A percentile compares a stretch with the other conserved stretches of the same genome.
Evolutionary conservation across 1,284 basidiomycete genomes (phyloP).

Genomic region (Cryptococcus wingfieldii): DNA sequence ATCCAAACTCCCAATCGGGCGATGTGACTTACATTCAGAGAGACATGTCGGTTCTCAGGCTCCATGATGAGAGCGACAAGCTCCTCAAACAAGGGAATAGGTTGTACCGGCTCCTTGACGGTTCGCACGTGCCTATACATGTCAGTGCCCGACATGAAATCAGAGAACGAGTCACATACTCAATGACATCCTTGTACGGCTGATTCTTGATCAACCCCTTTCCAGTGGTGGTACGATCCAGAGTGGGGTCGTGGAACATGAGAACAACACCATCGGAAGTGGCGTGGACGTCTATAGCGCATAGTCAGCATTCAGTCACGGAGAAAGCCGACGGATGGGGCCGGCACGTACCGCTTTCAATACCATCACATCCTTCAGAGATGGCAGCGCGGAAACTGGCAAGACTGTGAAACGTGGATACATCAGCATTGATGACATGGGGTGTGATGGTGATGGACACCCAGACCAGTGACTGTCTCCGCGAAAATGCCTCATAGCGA

Average conservation of each 20-base stretch:
- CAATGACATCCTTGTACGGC: slow-evolving; percentile 46
- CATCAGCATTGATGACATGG: background rate
- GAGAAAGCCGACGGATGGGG: background rate
- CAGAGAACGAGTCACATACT: slow-evolving; percentile 29
- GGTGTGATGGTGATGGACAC: background rate
- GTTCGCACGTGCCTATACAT: slow-evolving; percentile 63
- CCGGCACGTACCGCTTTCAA: slow-evolving; percentile 61
- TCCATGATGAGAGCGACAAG: slow-evolving; percentile 75
- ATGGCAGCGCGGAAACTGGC: slow-evolving; percentile 91
- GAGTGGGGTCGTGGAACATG: slow-evolving; percentile 90
- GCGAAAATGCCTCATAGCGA: slow-evolving; percentile 4
- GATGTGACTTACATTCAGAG: slow-evolving; percentile 60
- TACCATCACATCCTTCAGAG: slow-evolving; percentile 84
- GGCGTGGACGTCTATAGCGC: slow-evolving; percentile 83
- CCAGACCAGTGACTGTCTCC: background rate
- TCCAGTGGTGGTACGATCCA: slow-evolving; percentile 57
- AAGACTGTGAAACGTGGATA: slow-evolving; percentile 53
- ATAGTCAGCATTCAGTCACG: background rate
- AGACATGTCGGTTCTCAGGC: slow-evolving; percentile 79
- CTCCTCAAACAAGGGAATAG: slow-evolving; percentile 80
- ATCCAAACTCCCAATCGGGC: background rate
- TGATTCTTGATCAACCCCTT: slow-evolving; percentile 53
- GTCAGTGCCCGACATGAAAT: background rate
- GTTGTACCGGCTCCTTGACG: slow-evolving; percentile 72
- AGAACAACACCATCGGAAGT: slow-evolving; percentile 84